Evolutionary conservation across 352 stramenopile genomes (phyloP), one percentile per base, ranked within the genome.

Genomic region (Halophytophthora batemanensis): DNA sequence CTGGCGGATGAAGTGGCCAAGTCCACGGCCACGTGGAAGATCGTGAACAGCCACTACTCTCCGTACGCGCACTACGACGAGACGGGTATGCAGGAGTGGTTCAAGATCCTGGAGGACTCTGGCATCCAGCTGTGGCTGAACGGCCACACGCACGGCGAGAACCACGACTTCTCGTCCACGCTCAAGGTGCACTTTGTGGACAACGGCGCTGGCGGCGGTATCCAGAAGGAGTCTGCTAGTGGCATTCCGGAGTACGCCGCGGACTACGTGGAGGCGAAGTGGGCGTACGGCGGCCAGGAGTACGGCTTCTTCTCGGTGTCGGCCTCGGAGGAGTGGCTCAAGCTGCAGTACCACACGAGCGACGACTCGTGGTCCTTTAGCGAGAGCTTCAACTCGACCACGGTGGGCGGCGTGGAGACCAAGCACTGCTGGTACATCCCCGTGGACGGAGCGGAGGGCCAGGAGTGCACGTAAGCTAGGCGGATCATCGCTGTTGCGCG

Each of bases 1-100:
- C 64, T 90, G 6, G 62, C 64, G 0, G 55, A 61, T 17, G 64
- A 87, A 21, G 67, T 77, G 2, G 69, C 74, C 11, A 58, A 67
- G 37, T 91, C 81, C 5, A 90, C 49, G 14, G 82, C 82, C 2
- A 86, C 79, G 34, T 93, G 82, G 77, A 93, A 93, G 65, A 80
- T 93, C 34, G 77, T 93, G 41, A 93, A 93, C 60, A 83, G 69
- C 34, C 83, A 92, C 65, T 93, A 93, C 68, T 85, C 64, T 3
- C 79, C 83, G 3, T 84, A 87, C 46, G 70, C 79, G 46, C 82
- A 93, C 66, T 87, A 86, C 51, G 68, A 78, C 15, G 64, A 76
- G 19, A 35, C 50, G 3, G 67, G 70, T 25, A 80, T 81, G 67
- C 66, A 82, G 22, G 76, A 68, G 47, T 93, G 82, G 82, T 77